Evolutionary conservation across 176 grass and related monocot genomes (phyloP), one percentile per base, ranked within the genome.

Genomic region (Alloteropsis semialata): DNA sequence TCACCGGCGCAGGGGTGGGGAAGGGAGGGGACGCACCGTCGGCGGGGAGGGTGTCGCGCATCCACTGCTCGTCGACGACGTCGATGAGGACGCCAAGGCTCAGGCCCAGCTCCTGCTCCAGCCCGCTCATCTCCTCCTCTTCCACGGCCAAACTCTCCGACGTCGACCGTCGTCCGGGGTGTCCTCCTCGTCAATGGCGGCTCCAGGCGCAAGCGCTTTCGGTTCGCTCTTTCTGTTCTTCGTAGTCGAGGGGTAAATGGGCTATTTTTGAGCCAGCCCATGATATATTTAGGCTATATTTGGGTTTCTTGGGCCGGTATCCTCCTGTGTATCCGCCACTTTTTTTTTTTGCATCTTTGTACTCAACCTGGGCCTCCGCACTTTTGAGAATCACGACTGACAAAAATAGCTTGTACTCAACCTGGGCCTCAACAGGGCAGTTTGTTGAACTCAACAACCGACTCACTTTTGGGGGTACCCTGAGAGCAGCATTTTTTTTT

Each of bases 71-170:
- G 33, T 92, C 95, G 58, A 97, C 90, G 77, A 97, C 30, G 83
- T 97, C 92, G 67, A 94, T 94, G 73, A 97, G 95, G 70, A 94
- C 72, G n/a, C 90, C 95, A 84, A 94, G 87, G 81, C 85, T 94
- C 68, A 97, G 86, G 44, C 51, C 58, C 63, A 75, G 85, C 75
- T 94, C 88, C 80, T 87, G 90, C 86, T 96, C 88, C 39, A 88
- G 57, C 16, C 87, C 92, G 46, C 82, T 91, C 93, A 93, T 96
- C 76, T 81, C 19, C 67, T 79, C 66, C 16, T 67, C 62, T 41
- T 80, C 48, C 78, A 44, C 29, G 42, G 19, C 19, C 58, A 75
- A 68, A 36, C 77, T 61, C 28, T 43, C 22, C 10, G 13, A 42
- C 60, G 27, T 37, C 2, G 66, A 16, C 54, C 60, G 27, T 37